Evolutionary conservation across 2,329 filamentous ascomycete species (phyloP).

Genomic region (Plenodomus tracheiphilus): DNA sequence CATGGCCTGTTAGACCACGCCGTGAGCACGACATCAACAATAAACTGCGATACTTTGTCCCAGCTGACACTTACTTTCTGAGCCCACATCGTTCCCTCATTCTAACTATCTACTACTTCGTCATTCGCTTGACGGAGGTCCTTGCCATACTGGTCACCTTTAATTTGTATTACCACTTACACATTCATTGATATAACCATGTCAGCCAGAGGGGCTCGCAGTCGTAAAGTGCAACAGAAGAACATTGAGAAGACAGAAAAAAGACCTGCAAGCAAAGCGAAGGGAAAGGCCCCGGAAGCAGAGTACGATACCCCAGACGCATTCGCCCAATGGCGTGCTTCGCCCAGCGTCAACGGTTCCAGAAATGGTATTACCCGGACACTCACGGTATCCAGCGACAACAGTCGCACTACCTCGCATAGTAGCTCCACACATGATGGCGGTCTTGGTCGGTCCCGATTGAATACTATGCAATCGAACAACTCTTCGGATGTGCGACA

Average conservation of each 20-base stretch:
- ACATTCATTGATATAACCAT: conserved; percentile 19
- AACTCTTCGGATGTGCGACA: conserved; percentile 22
- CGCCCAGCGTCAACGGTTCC: conserved; percentile 23
- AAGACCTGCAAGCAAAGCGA: conserved; percentile 29
- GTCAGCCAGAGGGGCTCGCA: conserved; percentile 46
- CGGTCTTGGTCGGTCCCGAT: conserved; percentile 13
- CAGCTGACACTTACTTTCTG: background rate
- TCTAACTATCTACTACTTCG: background rate
- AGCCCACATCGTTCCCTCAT: background rate
- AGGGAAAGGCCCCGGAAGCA: conserved; percentile 31
- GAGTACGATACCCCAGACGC: conserved; percentile 28
- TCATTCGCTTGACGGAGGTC: background rate
- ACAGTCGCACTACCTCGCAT: conserved; percentile 33
- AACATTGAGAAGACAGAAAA: conserved; percentile 47
- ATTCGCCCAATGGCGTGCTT: conserved; percentile 33
- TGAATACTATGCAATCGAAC: conserved; percentile 28
- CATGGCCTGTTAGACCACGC: background rate
- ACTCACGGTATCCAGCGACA: conserved; percentile 32
- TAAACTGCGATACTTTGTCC: background rate
- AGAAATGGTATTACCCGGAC: conserved; percentile 28
- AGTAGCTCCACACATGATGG: conserved; percentile 34
- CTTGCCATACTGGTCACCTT: background rate
- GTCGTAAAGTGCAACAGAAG: conserved; percentile 46
- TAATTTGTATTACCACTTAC: background rate
- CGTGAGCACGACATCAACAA: background rate